Percentiles rank a stretch among this genome's conserved stretches.
Conservation (phyloP, 129 eudicot species). For the sunflower (Helianthus annuus) region DNA sequence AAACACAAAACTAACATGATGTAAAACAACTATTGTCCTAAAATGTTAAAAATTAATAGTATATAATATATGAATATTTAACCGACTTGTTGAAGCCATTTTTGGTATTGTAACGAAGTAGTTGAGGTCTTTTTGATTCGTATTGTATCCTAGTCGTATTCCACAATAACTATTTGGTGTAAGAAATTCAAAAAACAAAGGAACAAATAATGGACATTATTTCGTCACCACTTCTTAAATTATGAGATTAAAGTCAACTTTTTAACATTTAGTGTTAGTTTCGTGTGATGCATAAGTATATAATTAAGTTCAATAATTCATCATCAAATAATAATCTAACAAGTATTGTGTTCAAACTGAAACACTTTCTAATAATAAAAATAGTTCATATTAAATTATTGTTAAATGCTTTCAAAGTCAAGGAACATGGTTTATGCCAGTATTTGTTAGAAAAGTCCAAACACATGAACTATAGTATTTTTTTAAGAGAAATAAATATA, state of each 20-base stretch:
- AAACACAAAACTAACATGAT: no score
- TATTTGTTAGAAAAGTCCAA: constrained; percentile 1
- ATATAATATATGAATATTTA: no score
- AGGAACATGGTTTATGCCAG: constrained; percentile 9
- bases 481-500: no score
- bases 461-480: neutral
- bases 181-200: neutral
- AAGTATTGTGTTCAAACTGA: neutral
- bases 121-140: no score
- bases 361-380: neutral
- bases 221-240: constrained; percentile 10
- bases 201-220: constrained; percentile 10
- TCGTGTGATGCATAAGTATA: constrained; percentile 10
- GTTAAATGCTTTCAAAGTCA: constrained; percentile 17
- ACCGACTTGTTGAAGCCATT: no score
- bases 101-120: no score
- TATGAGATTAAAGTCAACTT: constrained; percentile 17
- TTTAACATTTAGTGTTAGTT: neutral
- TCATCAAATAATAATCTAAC: constrained; percentile 2
- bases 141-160: neutral
- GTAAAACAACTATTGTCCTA: no score
- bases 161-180: neutral
- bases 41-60: no score
- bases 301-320: neutral
- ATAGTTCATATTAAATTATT: neutral